Base-by-base conservation (phyloP, 169 alveolate species). In the Plasmodium gonderi region DNA sequence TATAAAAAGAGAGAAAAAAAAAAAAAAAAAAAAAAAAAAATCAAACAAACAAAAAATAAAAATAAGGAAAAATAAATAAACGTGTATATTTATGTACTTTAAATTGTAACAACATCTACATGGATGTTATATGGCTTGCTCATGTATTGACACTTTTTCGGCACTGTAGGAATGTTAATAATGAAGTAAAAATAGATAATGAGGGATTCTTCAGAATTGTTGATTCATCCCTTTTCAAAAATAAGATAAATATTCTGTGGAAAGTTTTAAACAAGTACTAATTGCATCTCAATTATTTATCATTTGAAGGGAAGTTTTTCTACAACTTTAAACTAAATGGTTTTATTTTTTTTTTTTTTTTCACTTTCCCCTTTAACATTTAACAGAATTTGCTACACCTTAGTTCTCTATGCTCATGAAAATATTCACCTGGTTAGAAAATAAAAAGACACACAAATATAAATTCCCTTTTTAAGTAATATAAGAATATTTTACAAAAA, bases 211-310 rank as follows among this genome's bases (percentile, higher is more conserved):
- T 82, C 64, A 45, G 74, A 82, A 82, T 82, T 1, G 76, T 45
- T 5, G 51, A 82, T 36, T 11, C 72, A 38, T 68, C 80, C 74
- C 51, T 82, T n/a, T 82, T 82, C 74, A 45, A 44, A 82, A 82
- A 82, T 72, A 82, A 75, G 54, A 69, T 82, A 29, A 82, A 82
- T 38, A 38, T 82, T 42, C 75, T 82, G 77, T 82, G 91, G 81
- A 82, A 82, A 47, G 82, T 82, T 82, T 33, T 82, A 51, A 82
- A 82, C 74, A 82, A 82, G 91, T 82, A 82, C 12, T 14, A 26
- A n/a, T n/a, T 29, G 11, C 36, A 4, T 60, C 42, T 0, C 31
- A 23, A 0, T 14, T 20, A 6, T 17, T 79, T 51, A 45, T 29
- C 17, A 82, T 80, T 60, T n/a, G 72, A 60, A 60, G 72, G 72